Conservation (phyloP, 352 stramenopile species). For the Albugo candida region DNA sequence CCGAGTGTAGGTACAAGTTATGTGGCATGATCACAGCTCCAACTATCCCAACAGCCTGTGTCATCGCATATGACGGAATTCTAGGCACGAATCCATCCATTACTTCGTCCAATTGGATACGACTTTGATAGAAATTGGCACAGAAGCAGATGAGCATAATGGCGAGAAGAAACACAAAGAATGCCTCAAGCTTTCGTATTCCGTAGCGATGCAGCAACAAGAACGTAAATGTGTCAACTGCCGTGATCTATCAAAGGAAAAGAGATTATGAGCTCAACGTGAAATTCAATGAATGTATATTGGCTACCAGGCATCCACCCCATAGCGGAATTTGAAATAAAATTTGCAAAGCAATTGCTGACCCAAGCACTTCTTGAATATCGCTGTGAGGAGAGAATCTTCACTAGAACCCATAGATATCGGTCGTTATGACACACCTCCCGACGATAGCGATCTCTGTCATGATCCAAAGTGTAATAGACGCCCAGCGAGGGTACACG, state of each 20-base stretch:
- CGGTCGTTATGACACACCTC: slow-evolving; percentile 5
- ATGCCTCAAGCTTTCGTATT: slow-evolving; percentile 84
- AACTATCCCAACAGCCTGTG: slow-evolving; percentile 80
- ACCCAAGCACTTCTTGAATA: slow-evolving; percentile 84
- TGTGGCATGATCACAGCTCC: slow-evolving; percentile 94
- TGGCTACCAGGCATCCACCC: slow-evolving; percentile 59
- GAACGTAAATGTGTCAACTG: slow-evolving; percentile 88
- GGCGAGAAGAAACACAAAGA: slow-evolving; percentile 83
- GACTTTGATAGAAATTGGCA: slow-evolving; percentile 76
- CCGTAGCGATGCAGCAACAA: slow-evolving; percentile 83
- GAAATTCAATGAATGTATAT: neutral
- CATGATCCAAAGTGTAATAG: slow-evolving; percentile 80
- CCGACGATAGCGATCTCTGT: slow-evolving; percentile 85
- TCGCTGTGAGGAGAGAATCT: slow-evolving; percentile 23
- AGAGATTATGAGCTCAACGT: neutral
- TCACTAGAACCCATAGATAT: neutral
- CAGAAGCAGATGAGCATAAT: slow-evolving; percentile 90
- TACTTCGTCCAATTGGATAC: slow-evolving; percentile 42
- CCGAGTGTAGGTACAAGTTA: slow-evolving; percentile 92
- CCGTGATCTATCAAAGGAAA: slow-evolving; percentile 24
- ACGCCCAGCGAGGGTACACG: slow-evolving; percentile 57
- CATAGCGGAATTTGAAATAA: slow-evolving; percentile 80
- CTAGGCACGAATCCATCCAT: slow-evolving; percentile 61
- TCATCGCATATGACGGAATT: slow-evolving; percentile 54
- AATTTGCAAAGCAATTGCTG: slow-evolving; percentile 81